Evolutionary conservation across 2,329 filamentous ascomycete species (phyloP).

Genomic region (Diaporthe sp.): DNA sequence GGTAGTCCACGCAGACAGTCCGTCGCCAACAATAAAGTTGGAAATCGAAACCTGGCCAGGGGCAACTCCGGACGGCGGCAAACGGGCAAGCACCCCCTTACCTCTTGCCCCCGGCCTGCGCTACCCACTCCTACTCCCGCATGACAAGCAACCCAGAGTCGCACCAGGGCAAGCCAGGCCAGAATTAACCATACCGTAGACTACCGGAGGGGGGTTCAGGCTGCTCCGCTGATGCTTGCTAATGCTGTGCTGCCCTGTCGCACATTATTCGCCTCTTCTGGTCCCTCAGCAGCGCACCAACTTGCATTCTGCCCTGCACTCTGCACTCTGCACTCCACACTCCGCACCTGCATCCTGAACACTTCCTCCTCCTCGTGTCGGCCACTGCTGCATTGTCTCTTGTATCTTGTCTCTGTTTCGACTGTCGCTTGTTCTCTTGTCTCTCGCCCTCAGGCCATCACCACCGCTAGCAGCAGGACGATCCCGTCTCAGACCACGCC

Average conservation of each 20-base stretch:
- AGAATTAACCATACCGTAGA: neutral
- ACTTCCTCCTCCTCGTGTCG: neutral
- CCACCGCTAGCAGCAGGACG: constrained; percentile 26
- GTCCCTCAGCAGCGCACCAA: constrained; percentile 13
- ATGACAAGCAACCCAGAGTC: constrained; percentile 23
- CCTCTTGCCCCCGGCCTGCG: neutral
- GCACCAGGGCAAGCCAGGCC: neutral
- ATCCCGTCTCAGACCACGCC: constrained; percentile 26
- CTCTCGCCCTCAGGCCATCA: constrained; percentile 15
- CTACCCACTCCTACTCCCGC: constrained; percentile 27
- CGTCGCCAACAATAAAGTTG: constrained; percentile 29
- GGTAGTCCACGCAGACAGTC: neutral
- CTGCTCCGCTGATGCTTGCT: neutral
- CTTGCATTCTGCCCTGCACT: constrained; percentile 18
- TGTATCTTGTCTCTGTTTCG: neutral
- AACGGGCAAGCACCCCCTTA: constrained; percentile 8
- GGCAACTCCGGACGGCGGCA: constrained; percentile 27
- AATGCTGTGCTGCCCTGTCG: constrained; percentile 8
- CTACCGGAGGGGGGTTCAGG: neutral
- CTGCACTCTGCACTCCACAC: constrained; percentile 2
- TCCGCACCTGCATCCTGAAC: constrained; percentile 9
- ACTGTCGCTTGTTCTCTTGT: neutral
- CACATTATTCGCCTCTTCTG: constrained; percentile 15
- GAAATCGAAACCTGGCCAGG: constrained; percentile 33
- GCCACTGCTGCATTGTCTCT: neutral